These are phyloP conservation scores for Rhododendron griersonianum DNA, from an alignment of 148 eudicot genomes.

Conservation along the genomic window DNA sequence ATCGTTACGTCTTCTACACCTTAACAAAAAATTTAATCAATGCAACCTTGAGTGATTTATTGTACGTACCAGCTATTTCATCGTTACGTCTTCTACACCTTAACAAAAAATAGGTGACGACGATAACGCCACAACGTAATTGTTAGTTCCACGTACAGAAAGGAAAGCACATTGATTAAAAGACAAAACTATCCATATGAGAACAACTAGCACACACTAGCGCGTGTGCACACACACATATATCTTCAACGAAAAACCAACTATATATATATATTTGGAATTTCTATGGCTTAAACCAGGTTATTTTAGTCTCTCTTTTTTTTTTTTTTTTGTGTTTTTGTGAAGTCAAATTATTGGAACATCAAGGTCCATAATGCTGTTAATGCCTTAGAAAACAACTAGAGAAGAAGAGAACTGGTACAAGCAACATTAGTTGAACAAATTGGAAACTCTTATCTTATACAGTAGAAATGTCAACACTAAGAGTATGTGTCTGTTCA, in stretches of 20 bases:
- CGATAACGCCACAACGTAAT: neutral
- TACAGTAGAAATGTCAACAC: neutral
- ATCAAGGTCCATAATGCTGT: neutral
- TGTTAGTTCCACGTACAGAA: neutral
- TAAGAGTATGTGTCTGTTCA: neutral
- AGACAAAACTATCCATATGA: neutral
- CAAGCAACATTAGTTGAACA: slow-evolving; percentile 1
- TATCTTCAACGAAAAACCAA: neutral
- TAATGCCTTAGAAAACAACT: neutral
- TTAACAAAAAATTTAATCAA: neutral
- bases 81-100: neutral
- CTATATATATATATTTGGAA: neutral
- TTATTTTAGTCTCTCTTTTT: neutral
- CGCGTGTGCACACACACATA: too few species aligned
- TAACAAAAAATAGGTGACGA: neutral
- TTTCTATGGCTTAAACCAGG: neutral
- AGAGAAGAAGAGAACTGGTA: slow-evolving; percentile 2
- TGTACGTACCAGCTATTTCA: neutral
- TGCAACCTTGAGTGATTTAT: neutral
- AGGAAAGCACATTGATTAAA: neutral
- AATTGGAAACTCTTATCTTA: neutral
- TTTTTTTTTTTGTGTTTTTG: neutral
- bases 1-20: neutral
- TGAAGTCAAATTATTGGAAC: neutral
- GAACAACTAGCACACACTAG: neutral